phyloP scores from a whole-genome alignment of 2,329 filamentous ascomycete species.

The Davidsoniella virescens region DNA sequence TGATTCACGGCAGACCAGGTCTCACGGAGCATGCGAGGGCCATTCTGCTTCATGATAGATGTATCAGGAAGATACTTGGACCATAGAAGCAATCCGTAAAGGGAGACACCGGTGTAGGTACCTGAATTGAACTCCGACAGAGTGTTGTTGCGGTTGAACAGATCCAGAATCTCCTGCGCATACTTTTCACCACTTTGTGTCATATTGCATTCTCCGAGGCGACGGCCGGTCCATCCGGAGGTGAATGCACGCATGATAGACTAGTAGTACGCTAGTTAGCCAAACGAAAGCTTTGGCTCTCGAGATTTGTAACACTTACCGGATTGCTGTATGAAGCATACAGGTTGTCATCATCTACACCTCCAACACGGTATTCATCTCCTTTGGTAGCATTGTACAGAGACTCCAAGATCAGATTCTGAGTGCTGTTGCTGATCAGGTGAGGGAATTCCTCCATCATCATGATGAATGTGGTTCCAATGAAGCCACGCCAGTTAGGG shows the following conservation, averaged over 20 bases:
- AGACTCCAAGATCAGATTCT: conserved; percentile 32
- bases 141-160: conserved; percentile 39
- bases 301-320: conserved; percentile 15
- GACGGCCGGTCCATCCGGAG: conserved; percentile 40
- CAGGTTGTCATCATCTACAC: conserved; percentile 42
- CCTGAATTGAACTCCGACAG: conserved; percentile 47
- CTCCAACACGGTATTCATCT: conserved; percentile 44
- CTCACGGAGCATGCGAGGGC: conserved; percentile 31
- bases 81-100: conserved; percentile 42
- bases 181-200: conserved; percentile 39
- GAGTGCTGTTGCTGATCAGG: conserved; percentile 24
- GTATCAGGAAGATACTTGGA: conserved; percentile 39
- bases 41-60: conserved; percentile 37
- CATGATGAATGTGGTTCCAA: conserved; percentile 41
- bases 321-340: conserved; percentile 47
- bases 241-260: conserved; percentile 47
- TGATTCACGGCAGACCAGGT: conserved; percentile 36
- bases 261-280: conserved; percentile 13
- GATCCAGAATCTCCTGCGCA: conserved; percentile 36
- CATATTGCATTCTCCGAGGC: conserved; percentile 39
- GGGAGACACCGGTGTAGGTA: conserved; percentile 45
- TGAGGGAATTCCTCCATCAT: conserved; percentile 40
- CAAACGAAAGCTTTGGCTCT: too few species aligned
- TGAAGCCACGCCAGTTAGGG: conserved; percentile 48
- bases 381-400: conserved; percentile 39